Conservation (phyloP, 2,329 filamentous ascomycete species). For the Fusarium duplospermum region DNA sequence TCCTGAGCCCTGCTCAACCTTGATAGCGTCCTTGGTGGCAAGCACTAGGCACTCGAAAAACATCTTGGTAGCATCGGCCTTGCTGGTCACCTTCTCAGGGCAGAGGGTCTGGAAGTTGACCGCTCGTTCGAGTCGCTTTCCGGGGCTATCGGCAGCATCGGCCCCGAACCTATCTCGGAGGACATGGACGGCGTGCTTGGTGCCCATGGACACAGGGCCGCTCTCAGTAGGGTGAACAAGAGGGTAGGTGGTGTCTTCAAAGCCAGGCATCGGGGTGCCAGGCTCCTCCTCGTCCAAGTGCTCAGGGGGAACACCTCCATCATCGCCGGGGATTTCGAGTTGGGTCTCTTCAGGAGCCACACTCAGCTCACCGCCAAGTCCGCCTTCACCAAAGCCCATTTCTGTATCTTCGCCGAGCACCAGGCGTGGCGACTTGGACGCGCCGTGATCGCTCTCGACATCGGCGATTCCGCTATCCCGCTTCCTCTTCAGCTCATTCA, state of each 20-base stretch:
- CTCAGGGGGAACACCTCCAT: conserved; percentile 47
- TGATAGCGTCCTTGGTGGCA: conserved; percentile 97
- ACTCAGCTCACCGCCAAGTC: conserved; percentile 65
- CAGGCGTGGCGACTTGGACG: conserved; percentile 76
- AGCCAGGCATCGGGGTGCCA: conserved; percentile 66
- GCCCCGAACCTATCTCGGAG: conserved; percentile 88
- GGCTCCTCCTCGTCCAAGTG: conserved; percentile 59
- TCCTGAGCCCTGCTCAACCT: conserved; percentile 85
- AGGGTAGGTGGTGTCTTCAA: conserved; percentile 83
- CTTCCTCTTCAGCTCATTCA: conserved; percentile 91
- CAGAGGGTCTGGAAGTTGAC: conserved; percentile 93
- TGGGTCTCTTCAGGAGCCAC: conserved; percentile 71
- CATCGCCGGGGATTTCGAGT: conserved; percentile 72
- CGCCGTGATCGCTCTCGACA: conserved; percentile 74
- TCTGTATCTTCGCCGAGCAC: conserved; percentile 77
- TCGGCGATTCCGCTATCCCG: conserved; percentile 88
- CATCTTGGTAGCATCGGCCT: conserved; percentile 97
- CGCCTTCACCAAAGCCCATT: conserved; percentile 55
- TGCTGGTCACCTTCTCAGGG: conserved; percentile 82
- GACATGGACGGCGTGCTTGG: conserved; percentile 95
- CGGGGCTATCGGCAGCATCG: conserved; percentile 74
- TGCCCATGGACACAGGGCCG: conserved; percentile 88
- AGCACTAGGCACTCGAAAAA: conserved; percentile 98
- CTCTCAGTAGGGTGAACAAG: conserved; percentile 84
- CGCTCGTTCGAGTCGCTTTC: conserved; percentile 78